Evolutionary conservation across 176 grass and related monocot genomes (phyloP), one percentile per base, ranked within the genome.

Genomic region (Calamus simplicifolius): DNA sequence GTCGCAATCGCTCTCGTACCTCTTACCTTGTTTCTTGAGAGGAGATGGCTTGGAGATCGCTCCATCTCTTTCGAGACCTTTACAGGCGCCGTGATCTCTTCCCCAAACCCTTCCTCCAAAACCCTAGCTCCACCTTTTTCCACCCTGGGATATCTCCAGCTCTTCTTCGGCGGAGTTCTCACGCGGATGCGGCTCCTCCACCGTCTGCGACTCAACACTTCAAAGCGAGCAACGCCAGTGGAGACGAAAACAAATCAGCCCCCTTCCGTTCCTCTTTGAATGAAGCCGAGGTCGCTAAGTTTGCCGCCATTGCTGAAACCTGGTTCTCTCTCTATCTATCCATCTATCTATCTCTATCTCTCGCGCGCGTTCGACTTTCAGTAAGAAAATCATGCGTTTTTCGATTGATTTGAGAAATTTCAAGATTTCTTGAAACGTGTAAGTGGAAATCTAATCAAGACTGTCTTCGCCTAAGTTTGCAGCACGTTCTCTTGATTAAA

Each of bases 241-340:
- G 29, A 30, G 50, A 18, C 49, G 19, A 8, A 29, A 26, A 30
- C 16, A 28, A 72, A 17, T 3, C 52, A 58, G 35, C 62, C 66
- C 23, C 27, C 30, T 63, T 54, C 14, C 59, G 49, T 2, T 87
- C 90, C 19, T 95, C 90, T 4, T 51, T 95, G 63, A 79, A 90
- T 49, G 71, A 75, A 21, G 23, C 81, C 18, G 86, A 90, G 63
- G 80, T 90, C 54, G 86, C 90, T 38, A 95, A 89, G 59, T 95
- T 95, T 68, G 64, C 82, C 5, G 74, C 86, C 68, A 75, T 95
- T 43, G 79, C 90, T 2, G 86, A 95, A 58, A 95, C 90, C 30
- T 95, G 90, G 90, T 95, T 49, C 63, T 51, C 35, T 50, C 3
- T 23, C 21, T 23, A n/a, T n/a, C n/a, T n/a, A n/a, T n/a, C n/a